phyloP scores from a whole-genome alignment of 192 early-diverging fungal genomes.

The Podila minutissima region DNA sequence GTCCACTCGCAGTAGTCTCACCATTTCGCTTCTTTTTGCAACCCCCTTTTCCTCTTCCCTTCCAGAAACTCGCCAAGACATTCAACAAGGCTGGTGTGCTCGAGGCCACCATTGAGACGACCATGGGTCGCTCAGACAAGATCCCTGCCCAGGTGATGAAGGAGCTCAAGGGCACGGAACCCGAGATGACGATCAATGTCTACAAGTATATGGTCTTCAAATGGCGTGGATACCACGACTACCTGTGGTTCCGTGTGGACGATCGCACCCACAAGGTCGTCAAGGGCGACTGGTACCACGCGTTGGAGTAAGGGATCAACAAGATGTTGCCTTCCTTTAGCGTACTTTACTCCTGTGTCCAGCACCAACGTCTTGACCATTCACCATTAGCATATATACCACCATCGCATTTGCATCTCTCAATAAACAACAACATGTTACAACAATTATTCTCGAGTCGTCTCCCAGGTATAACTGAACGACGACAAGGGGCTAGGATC shows the following conservation, averaged over 20 bases:
- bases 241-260: neutral
- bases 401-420: no score
- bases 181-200: constrained; percentile 32
- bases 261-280: neutral
- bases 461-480: no score
- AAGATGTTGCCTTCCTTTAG: no score
- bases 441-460: no score
- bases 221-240: constrained; percentile 1
- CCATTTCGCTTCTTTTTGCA: neutral
- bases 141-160: constrained; percentile 30
- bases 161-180: constrained; percentile 34
- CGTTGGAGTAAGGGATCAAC: neutral
- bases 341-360: no score
- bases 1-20: neutral
- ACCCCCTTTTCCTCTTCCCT: neutral
- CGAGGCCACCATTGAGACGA: constrained; percentile 5
- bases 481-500: no score
- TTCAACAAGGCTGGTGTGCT: neutral
- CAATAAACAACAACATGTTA: no score
- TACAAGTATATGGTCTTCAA: constrained; percentile 1
- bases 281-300: neutral
- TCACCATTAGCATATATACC: no score
- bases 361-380: no score
- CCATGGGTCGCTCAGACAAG: constrained; percentile 29
- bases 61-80: neutral